A percentile compares a stretch with the other conserved stretches of the same genome.
Evolutionary conservation across 768 basidiomycete species (phyloP).

Genomic region (Macrolepiota dolichaula): DNA sequence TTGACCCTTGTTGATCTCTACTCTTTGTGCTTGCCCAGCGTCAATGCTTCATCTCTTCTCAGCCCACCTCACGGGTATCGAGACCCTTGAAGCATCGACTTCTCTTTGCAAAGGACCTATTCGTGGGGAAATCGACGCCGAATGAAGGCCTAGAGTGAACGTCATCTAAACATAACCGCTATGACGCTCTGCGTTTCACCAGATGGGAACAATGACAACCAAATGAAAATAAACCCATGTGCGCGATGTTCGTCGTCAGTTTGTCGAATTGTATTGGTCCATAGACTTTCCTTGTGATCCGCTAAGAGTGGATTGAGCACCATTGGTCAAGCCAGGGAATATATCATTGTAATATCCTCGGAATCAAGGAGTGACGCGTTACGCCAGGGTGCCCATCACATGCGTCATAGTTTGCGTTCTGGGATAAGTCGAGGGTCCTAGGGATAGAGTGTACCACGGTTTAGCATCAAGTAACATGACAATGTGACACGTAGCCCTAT

Average conservation of each 20-base stretch:
- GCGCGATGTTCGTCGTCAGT: neutral
- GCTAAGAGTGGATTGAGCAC: neutral
- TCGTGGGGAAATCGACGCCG: too few relatives aligned
- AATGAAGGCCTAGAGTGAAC: too few relatives aligned
- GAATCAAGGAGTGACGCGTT: neutral
- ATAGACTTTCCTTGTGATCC: neutral
- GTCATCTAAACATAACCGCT: neutral
- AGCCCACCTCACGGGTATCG: neutral
- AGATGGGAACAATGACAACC: neutral
- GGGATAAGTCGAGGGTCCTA: neutral
- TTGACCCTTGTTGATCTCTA: neutral
- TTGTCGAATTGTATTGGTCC: neutral
- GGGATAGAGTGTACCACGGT: neutral
- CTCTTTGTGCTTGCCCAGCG: neutral
- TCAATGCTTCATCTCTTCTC: neutral
- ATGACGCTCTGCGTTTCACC: neutral
- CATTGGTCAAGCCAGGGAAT: neutral
- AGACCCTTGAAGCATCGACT: too few relatives aligned
- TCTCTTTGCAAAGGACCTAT: too few relatives aligned
- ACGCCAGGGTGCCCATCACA: neutral
- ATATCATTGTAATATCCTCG: neutral
- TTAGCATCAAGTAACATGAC: neutral
- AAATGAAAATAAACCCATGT: neutral
- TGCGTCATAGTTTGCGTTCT: neutral
- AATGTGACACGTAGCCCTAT: neutral